Evolutionary conservation across 2,329 filamentous ascomycete species (phyloP), one percentile per base, ranked within the genome.

Genomic region (Pseudogymnoascus pannorum): DNA sequence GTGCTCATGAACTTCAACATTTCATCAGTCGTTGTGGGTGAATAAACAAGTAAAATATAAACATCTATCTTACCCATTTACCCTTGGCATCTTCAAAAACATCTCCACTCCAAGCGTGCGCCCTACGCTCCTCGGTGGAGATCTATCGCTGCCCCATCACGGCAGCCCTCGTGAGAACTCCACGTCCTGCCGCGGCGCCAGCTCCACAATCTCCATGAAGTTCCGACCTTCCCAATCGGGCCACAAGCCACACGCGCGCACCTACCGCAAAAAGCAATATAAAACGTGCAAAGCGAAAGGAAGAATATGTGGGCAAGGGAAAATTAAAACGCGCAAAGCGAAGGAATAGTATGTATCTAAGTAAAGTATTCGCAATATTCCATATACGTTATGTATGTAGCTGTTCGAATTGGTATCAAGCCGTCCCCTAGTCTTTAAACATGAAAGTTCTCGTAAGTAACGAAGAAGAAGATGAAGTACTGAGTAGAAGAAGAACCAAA

Each of bases 331-430:
- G 26, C 4, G 26, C 7, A 29, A 29, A 29, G 26, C 26, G 4
- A 31, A 31, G 29, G 7, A 31, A 9, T 31, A 31, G 29, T 31
- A 31, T 31, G 9, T 7, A 31, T 9, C 2, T 8, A 31, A 33
- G 18, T 33, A 5, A 16, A 58, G 29, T 16, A 35, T 38, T 26
- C 26, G 31, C 35, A 58, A 38, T 35, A 38, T 58, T 35, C 57
- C 35, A 35, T 58, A 29, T 58, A 58, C 57, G 18, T 31, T 35
- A 38, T 58, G 20, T 31, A 22, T 35, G 35, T 58, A 58, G 54
- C 57, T 38, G 35, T 58, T 58, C 57, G 31, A 58, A 22, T 58
- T 58, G 54, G 29, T 38, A 38, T 58, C 31, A 58, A 51, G 44
- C 24, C 44, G 44, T 24, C 24, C 24, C 44, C 44, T 51, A 51